These are phyloP conservation scores for Periconia macrospinosa DNA, from an alignment of 2,329 filamentous ascomycete species.

Conservation along the genomic window DNA sequence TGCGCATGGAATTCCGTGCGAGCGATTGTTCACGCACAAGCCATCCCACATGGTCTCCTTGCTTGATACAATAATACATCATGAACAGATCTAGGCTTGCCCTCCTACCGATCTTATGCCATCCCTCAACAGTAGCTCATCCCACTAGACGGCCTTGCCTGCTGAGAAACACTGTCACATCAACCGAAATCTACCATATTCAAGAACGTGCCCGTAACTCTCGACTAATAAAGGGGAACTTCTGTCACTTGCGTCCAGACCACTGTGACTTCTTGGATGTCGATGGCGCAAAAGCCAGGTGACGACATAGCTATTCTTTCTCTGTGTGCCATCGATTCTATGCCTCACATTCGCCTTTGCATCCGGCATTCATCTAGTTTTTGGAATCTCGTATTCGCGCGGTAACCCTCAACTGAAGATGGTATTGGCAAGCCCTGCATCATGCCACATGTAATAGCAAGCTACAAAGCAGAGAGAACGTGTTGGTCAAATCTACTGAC, in stretches of 20 bases:
- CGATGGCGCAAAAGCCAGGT: neutral
- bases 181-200: neutral
- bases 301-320: neutral
- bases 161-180: neutral
- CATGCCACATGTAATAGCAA: neutral
- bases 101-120: too few species aligned
- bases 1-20: neutral
- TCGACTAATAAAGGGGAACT: neutral
- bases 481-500: too few species aligned
- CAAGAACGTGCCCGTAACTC: neutral
- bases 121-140: neutral
- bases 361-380: too few species aligned
- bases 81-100: neutral
- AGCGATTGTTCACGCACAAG: neutral
- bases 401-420: too few species aligned
- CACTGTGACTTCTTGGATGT: neutral
- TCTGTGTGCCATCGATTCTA: too few species aligned
- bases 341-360: too few species aligned
- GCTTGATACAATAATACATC: neutral
- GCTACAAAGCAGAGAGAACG: neutral
- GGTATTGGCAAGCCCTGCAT: too few species aligned
- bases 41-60: neutral
- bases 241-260: too few species aligned
- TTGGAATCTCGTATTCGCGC: too few species aligned
- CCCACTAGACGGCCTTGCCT: neutral